These are phyloP conservation scores for Fusarium piperis DNA, from an alignment of 2,329 filamentous ascomycete genomes.

Conservation along the genomic window DNA sequence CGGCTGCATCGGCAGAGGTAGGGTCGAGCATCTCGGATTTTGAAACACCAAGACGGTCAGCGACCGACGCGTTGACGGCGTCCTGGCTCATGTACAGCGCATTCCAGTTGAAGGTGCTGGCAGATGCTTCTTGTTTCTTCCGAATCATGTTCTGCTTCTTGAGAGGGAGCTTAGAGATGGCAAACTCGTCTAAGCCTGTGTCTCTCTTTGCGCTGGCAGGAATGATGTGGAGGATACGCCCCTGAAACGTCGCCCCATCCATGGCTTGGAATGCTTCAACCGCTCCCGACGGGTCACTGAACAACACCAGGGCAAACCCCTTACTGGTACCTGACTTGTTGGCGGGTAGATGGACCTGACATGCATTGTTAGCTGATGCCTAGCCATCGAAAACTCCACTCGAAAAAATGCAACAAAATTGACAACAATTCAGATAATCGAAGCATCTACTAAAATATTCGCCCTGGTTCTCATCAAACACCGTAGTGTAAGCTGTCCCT, in stretches of 20 bases:
- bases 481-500: constrained; percentile 98
- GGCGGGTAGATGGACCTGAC: constrained; percentile 85
- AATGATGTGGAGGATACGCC: constrained; percentile 89
- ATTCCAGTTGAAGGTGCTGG: constrained; percentile 93
- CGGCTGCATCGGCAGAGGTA: constrained; percentile 92
- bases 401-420: constrained; percentile 38
- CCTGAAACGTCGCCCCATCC: constrained; percentile 90
- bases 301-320: constrained; percentile 91
- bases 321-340: constrained; percentile 80
- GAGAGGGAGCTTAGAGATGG: constrained; percentile 87
- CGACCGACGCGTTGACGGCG: constrained; percentile 90
- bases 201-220: constrained; percentile 85
- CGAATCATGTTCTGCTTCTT: constrained; percentile 95
- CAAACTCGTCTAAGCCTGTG: constrained; percentile 84
- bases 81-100: constrained; percentile 99
- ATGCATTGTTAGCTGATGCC: constrained; percentile 42
- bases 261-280: constrained; percentile 80
- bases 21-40: constrained; percentile 94
- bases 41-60: constrained; percentile 84
- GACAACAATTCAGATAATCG: constrained; percentile 74
- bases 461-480: constrained; percentile 91
- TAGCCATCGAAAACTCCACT: constrained; percentile 23
- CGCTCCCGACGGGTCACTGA: constrained; percentile 75
- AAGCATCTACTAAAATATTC: constrained; percentile 99
- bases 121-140: constrained; percentile 82